These are phyloP conservation scores for Haematococcus sp. DNA, from an alignment of 139 green algal species.

Conservation along the genomic window DNA sequence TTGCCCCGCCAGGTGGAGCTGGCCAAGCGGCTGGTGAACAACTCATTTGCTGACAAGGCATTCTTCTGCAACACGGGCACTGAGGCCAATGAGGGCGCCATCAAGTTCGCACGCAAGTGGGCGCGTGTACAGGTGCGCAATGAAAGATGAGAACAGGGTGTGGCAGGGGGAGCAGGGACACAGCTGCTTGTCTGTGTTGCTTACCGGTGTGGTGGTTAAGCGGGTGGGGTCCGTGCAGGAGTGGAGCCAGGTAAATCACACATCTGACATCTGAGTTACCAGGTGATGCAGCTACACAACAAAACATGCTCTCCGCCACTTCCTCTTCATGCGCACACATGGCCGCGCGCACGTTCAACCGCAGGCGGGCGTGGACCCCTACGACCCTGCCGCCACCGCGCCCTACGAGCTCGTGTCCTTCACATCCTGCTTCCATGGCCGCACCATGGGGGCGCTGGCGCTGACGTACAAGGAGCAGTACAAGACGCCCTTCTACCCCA, in stretches of 20 bases:
- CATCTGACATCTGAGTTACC: no score
- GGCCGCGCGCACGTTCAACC: no score
- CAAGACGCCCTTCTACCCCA: conserved; percentile 92
- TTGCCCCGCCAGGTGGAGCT: conserved; percentile 67
- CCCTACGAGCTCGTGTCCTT: conserved; percentile 94
- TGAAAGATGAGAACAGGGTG: background rate
- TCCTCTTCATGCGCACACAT: no score
- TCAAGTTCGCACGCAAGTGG: conserved; percentile 98
- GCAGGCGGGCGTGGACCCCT: conserved; percentile 70
- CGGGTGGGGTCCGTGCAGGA: no score
- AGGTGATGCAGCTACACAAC: no score
- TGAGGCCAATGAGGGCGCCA: conserved; percentile 97
- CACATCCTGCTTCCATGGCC: conserved; percentile 92
- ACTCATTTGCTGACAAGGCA: conserved; percentile 89
- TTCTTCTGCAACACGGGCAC: conserved; percentile 98
- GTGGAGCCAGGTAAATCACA: no score
- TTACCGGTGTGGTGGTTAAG: no score
- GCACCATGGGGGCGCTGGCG: conserved; percentile 94
- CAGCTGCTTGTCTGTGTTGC: background rate
- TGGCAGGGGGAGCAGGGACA: background rate
- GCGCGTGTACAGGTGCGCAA: conserved; percentile 54
- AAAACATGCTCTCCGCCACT: no score
- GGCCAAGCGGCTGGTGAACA: conserved; percentile 84
- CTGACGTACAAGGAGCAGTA: conserved; percentile 97
- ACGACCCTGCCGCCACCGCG: conserved; percentile 52